Conservation (phyloP, 441 rosid genomes). For the Theobroma grandiflorum region DNA sequence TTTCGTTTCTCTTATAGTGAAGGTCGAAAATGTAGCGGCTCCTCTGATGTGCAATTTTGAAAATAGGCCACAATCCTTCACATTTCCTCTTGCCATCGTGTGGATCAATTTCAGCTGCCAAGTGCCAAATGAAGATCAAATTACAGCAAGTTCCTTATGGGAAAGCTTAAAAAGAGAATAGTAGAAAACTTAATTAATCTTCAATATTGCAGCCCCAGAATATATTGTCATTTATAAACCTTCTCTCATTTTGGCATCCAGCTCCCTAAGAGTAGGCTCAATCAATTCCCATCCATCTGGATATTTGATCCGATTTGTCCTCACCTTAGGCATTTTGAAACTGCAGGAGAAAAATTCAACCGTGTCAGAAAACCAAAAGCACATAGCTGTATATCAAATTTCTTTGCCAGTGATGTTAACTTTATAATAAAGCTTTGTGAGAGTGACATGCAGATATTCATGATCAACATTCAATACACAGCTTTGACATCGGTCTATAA, state of each 20-base stretch:
- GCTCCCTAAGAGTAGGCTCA: slow-evolving; percentile 79
- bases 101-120: slow-evolving; percentile 74
- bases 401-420: neutral
- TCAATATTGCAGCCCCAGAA: neutral
- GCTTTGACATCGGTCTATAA: neutral
- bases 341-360: neutral
- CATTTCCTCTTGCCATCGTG: slow-evolving; percentile 86
- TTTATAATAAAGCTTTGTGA: too few relatives aligned
- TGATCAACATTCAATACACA: neutral
- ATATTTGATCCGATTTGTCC: slow-evolving; percentile 69
- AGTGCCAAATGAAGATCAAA: neutral
- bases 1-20: slow-evolving; percentile 61
- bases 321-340: slow-evolving; percentile 74
- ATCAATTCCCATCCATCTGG: slow-evolving; percentile 91
- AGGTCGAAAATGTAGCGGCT: slow-evolving; percentile 76
- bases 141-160: neutral
- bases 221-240: slow-evolving; percentile 42
- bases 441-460: neutral
- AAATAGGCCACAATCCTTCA: slow-evolving; percentile 80
- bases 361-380: neutral
- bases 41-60: slow-evolving; percentile 79
- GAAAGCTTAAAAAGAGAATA: neutral
- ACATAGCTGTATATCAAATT: neutral
- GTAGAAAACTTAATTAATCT: neutral
- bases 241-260: slow-evolving; percentile 85